Base-by-base conservation (phyloP, 495 filamentous ascomycete species). In the Letharia columbiana region DNA sequence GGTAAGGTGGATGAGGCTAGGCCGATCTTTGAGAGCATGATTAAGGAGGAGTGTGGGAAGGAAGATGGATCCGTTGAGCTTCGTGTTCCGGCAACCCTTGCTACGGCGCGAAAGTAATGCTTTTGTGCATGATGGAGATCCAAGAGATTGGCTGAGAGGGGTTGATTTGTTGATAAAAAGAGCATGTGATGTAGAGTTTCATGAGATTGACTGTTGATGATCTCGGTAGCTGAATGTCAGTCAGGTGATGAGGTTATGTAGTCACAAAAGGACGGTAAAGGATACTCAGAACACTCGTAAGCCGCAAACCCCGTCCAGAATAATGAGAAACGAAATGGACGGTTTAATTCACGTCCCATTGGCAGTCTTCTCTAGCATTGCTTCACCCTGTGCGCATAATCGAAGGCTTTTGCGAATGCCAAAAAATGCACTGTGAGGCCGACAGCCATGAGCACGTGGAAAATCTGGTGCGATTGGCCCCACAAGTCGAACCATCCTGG, bases 391-490 rank as follows among this genome's bases (percentile, higher is more conserved):
- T 68, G 63, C 10, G 17, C 37, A 18, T 68, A 56, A 20, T 66
- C 47, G 33, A 71, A 68, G 13, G 66, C 66, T 54, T 71, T 66
- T 10, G 56, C n/a, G 37, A 67, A 65, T 12, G 64, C 65, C 8
- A 57, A 61, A 37, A 71, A 71, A 63, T 71, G 63, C 3, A 64
- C 40, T 3, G 60, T 66, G 20, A 68, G 15, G 20, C 66, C 66
- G 12, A 66, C 52, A 17, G 66, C 66, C 69, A 93, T 87, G 60
- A 89, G 79, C 28, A 88, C 76, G 74, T 92, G 90, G 71, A 93
- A 92, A 40, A 92, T 81, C 76, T 92, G 90, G 71, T 93, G 90
- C 12, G 88, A 91, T 70, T 82, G 84, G 15, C 89, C 90, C 80
- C 83, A 89, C 42, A 91, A 85, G 73, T 93, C 90, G 69, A 91